Evolutionary conservation across 148 eudicot species (phyloP), one percentile per base, ranked within the genome.

Genomic region (Fagopyrum esculentum): DNA sequence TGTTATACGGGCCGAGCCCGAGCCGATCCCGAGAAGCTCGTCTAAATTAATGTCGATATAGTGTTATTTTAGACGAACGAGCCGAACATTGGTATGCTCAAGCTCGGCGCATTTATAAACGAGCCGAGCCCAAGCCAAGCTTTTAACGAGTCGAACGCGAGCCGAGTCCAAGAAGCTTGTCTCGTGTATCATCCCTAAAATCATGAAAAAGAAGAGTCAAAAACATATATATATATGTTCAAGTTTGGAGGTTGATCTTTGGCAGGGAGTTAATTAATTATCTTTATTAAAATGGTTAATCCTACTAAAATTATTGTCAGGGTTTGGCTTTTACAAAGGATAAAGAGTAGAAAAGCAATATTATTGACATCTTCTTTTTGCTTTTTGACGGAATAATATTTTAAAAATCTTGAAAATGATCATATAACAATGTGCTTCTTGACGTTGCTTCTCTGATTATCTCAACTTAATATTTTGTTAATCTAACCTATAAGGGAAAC

Each of bases 331-430:
- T 66, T 66, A 46, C 47, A 66, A 22, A 66, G 71, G 47, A 40
- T 64, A 64, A 64, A 64, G 70, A 40, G 70, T 30, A 64, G 45
- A 30, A 64, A 64, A 64, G 70, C 70, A 64, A 12, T 35, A 12
- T 43, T 66, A 66, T 43, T 66, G 69, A 46, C 71, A 66, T 66
- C 71, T 66, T 66, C 71, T 66, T 66, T 35, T 66, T 66, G 46
- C 71, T 66, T 64, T 57, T 35, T 35, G 2, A 35, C 2, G 40
- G 40, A 35, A 2, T 35, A 35, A 35, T 35, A 5, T 66, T 35
- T 66, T 66, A 12, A 66, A 49, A 66, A 66, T 66, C 17, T 66
- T 66, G 46, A 35, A 66, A 12, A 15, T 40, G 71, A 17, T 66
- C 15, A 66, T 35, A 66, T 43, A 35, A 43, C 71, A 66, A 66